Conservation (phyloP, 2,329 filamentous ascomycete genomes). For the Stagonosporopsis vannaccii region DNA sequence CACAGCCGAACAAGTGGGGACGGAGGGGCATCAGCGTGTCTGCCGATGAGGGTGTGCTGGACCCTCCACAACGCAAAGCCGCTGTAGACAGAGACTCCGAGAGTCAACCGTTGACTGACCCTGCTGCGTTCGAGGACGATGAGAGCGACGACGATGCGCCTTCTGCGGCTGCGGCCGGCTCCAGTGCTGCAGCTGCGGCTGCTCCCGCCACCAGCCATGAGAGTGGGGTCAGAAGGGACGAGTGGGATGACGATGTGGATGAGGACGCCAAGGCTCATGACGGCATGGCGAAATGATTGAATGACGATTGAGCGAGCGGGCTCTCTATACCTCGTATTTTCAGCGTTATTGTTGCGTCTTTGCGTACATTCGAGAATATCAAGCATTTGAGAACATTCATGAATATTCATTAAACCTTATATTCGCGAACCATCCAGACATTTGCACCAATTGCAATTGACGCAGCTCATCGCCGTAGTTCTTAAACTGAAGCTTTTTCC, state of each 20-base stretch:
- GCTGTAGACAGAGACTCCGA: slow-evolving; percentile 38
- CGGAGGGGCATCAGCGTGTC: slow-evolving; percentile 65
- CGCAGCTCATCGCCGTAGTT: no score
- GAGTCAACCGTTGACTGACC: slow-evolving; percentile 53
- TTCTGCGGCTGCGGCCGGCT: slow-evolving; percentile 23
- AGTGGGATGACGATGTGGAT: slow-evolving; percentile 47
- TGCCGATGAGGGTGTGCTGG: slow-evolving; percentile 61
- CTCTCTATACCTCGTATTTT: not conserved
- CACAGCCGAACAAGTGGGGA: slow-evolving; percentile 61
- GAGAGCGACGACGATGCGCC: slow-evolving; percentile 52
- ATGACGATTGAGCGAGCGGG: not conserved
- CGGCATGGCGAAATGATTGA: slow-evolving; percentile 8
- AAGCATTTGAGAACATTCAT: not conserved
- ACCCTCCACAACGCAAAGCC: slow-evolving; percentile 36
- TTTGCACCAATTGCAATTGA: no score
- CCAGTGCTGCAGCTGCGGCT: slow-evolving; percentile 20
- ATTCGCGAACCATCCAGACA: no score
- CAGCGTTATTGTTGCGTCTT: not conserved
- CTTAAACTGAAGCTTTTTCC: no score
- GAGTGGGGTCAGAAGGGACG: slow-evolving; percentile 47
- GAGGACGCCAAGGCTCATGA: slow-evolving; percentile 44
- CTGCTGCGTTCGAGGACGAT: slow-evolving; percentile 56
- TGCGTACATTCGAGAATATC: not conserved
- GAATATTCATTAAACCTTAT: no score
- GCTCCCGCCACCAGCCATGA: slow-evolving; percentile 26